Base-by-base conservation (phyloP, 2,329 filamentous ascomycete species). In the Ophiostoma quercus region DNA sequence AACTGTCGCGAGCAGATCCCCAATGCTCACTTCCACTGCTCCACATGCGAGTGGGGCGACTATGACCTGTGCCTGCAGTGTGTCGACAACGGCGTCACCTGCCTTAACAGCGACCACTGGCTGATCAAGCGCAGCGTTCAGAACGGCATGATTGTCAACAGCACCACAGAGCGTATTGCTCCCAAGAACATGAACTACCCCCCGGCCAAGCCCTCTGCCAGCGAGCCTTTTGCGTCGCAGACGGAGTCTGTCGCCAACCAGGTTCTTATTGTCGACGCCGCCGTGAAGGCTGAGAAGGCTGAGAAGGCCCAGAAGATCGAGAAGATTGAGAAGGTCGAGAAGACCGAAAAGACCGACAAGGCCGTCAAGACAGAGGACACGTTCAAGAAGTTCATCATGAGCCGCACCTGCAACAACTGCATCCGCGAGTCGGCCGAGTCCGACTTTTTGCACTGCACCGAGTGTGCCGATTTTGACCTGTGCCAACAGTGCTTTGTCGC, bases 1-100 rank as follows among this genome's bases (percentile, higher is more conserved):
- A 86, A 87, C 78, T 99, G 95, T 80, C 90, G 92, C 74, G 84
- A 83, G 72, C 87, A 88, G 60, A 92, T 97, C 76, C 86, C 90
- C 37, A 88, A 92, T 75, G 86, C 88, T 68, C 94, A 99, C 80
- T 99, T 92, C 79, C 95, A 99, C 81, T 99, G 96, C 83, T 91
- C 91, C 74, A 92, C 91, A 71, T 99, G 95, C 77, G 92, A 98
- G 73, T 87, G 90, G 70, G 95, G 94, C 57, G 95, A 99, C 79
- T 99, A 94, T 76, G 95, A 99, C 77, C 86, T 99, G 39, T 99
- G 96, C 83, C 85, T 88, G 73, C 79, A 83, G 6, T 99, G 95
- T 76, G 87, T 97, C 66, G 85, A 88, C 67, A 82, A 84, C 60
- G 94, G 94, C 73, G 84, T 90, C 71, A 86, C 91, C 57, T 99